Base-by-base conservation (phyloP, 106 monocot genomes). In the Acorus gramineus region DNA sequence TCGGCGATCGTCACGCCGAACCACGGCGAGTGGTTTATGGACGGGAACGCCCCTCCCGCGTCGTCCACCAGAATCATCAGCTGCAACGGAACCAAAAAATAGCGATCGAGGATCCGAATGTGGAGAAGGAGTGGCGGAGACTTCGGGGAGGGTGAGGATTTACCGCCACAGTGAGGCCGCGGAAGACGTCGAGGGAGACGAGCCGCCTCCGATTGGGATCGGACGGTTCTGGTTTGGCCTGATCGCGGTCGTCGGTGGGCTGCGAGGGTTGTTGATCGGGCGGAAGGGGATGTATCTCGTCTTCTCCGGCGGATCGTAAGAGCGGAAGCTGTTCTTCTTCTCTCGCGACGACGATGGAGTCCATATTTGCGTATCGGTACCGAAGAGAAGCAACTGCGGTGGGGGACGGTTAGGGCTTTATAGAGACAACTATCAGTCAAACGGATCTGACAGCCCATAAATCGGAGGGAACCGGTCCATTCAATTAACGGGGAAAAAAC, bases 31-130 rank as follows among this genome's bases (percentile, higher is more conserved):
- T 90, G 90, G 66, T 87, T 90, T 3, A 95, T 95, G 59, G 76
- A 64, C 46, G 95, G 95, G 61, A 87, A 85, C 52, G 82, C 84
- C 4, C 90, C 86, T 2, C 90, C 95, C 3, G 95, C 90, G 53
- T 87, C 86, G 60, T 87, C 95, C 61, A 87, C 95, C 8, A 95
- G 80, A 47, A 95, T 90, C 95, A 95, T 90, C 50, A 95, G 65
- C 95, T 95, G 79, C 51, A 57, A 56, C 44, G 9, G 12, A 55
- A 47, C 52, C 14, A 28, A 63, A 51, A 2, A 46, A 61, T 28
- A 28, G 28, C 28, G 28, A 28, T 28, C 28, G 28, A 60, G 46
- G 3, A 57, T 50, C 47, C 4, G 11, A 50, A 28, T 13, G 13
- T 47, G 10, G 44, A 46, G 8, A 55, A 44, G 42, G 48, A 44